Percentiles rank a stretch among this genome's conserved stretches.
Evolutionary conservation across 176 grass and related monocot genomes (phyloP).

Genomic region (Carex scoparia): DNA sequence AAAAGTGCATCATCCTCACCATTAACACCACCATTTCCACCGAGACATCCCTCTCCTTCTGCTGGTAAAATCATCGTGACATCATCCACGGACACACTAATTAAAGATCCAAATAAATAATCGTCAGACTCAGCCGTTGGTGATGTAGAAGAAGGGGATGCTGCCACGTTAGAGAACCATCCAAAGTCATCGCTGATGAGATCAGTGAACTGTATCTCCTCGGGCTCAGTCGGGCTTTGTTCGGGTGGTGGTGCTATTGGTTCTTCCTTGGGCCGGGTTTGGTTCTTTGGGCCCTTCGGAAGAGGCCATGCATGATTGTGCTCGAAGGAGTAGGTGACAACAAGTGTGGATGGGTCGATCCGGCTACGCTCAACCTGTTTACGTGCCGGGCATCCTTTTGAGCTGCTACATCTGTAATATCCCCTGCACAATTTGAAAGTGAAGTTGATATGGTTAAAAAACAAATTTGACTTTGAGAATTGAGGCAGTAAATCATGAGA

Average conservation of each 20-base stretch:
- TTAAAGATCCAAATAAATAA: conserved; percentile 50
- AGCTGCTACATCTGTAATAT: conserved; percentile 86
- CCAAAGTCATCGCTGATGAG: conserved; percentile 48
- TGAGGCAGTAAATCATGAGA: background rate
- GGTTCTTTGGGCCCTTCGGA: conserved; percentile 37
- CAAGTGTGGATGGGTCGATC: conserved; percentile 49
- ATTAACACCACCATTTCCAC: background rate
- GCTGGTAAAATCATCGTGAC: conserved; percentile 33
- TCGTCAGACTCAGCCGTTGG: conserved; percentile 40
- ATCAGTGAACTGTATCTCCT: conserved; percentile 15
- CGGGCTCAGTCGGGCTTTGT: conserved; percentile 12
- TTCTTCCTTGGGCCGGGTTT: conserved; percentile 21
- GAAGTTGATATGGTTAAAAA: background rate
- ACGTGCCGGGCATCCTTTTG: conserved; percentile 89
- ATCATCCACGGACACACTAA: conserved; percentile 32
- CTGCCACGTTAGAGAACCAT: conserved; percentile 61
- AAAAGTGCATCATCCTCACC: conserved; percentile 72
- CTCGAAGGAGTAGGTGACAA: conserved; percentile 86
- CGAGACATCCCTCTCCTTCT: conserved; percentile 39
- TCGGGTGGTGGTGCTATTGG: background rate
- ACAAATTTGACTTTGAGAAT: background rate
- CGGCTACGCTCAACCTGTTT: conserved; percentile 82
- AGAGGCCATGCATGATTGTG: conserved; percentile 57
- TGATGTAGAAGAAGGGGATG: conserved; percentile 42
- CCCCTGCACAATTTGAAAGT: conserved; percentile 31